A percentile compares a stretch with the other conserved stretches of the same genome.
These are phyloP conservation scores for Podaxis pistillaris DNA, from an alignment of 768 basidiomycete species.

Conservation along the genomic window DNA sequence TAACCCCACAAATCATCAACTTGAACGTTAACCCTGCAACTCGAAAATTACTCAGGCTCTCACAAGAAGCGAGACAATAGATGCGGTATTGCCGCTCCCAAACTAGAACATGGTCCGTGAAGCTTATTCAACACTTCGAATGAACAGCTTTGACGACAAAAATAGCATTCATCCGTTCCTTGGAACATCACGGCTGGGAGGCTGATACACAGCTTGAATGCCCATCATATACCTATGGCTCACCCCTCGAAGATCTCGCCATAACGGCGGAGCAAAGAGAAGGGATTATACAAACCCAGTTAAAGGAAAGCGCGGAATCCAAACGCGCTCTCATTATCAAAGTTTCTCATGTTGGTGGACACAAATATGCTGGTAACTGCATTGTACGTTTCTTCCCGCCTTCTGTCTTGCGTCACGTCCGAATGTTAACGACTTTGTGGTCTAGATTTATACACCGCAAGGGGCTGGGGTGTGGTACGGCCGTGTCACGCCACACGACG, in stretches of 20 bases:
- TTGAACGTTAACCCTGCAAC: constrained; percentile 17
- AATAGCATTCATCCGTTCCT: constrained; percentile 59
- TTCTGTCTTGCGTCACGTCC: constrained; percentile 3
- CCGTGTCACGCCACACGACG: constrained; percentile 87
- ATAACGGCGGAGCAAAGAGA: constrained; percentile 55
- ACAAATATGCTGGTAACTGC: constrained; percentile 89
- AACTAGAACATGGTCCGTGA: constrained; percentile 68
- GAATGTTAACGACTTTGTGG: constrained; percentile 5
- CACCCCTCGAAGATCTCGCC: constrained; percentile 60
- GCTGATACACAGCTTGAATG: constrained; percentile 75
- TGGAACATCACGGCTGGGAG: constrained; percentile 71
- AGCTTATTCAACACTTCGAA: neutral
- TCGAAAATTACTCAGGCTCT: constrained; percentile 57
- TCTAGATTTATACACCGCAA: constrained; percentile 81
- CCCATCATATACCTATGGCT: constrained; percentile 41
- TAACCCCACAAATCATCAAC: constrained; percentile 6
- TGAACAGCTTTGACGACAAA: constrained; percentile 2
- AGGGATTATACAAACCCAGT: constrained; percentile 47
- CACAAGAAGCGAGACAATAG: constrained; percentile 93
- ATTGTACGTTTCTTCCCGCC: constrained; percentile 55
- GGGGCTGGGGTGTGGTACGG: constrained; percentile 93
- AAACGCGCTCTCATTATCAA: constrained; percentile 81
- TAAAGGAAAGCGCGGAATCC: constrained; percentile 50
- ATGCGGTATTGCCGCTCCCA: constrained; percentile 84
- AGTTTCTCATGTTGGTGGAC: constrained; percentile 91